phyloP scores from a whole-genome alignment of 148 eudicot genomes.

The Fagopyrum esculentum region DNA sequence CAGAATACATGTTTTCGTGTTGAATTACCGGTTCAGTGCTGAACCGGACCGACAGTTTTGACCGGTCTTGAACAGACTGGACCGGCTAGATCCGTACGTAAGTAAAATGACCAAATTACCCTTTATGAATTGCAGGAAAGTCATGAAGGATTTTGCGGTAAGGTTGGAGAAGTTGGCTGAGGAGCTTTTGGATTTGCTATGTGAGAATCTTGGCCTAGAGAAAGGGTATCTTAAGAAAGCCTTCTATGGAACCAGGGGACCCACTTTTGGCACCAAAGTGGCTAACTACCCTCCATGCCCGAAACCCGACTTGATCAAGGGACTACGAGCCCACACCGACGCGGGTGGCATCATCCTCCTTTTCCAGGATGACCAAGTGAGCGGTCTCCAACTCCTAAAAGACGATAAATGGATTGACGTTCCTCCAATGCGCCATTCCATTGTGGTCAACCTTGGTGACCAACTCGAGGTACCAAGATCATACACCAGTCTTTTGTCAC shows the following conservation, averaged over 20 bases:
- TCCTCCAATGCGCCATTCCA: slow-evolving; percentile 78
- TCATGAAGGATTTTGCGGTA: slow-evolving; percentile 62
- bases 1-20: not conserved
- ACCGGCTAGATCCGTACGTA: too few relatives aligned
- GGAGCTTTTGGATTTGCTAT: slow-evolving; percentile 56
- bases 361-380: slow-evolving; percentile 66
- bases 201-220: slow-evolving; percentile 74
- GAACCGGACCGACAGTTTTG: too few relatives aligned
- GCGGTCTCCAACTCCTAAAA: slow-evolving; percentile 73
- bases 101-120: too few relatives aligned
- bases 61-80: too few relatives aligned
- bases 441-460: slow-evolving; percentile 72
- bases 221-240: slow-evolving; percentile 68
- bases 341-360: slow-evolving; percentile 80
- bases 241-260: slow-evolving; percentile 52
- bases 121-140: slow-evolving; percentile 26
- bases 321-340: slow-evolving; percentile 77
- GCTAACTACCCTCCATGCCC: slow-evolving; percentile 82
- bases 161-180: slow-evolving; percentile 65
- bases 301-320: slow-evolving; percentile 63
- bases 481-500: too few relatives aligned
- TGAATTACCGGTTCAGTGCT: too few relatives aligned
- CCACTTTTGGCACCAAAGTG: slow-evolving; percentile 70
- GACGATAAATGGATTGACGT: slow-evolving; percentile 64
- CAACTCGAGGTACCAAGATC: slow-evolving; percentile 53